phyloP scores from a whole-genome alignment of 2,329 filamentous ascomycete genomes.

The Chrysoporthe cubensis region DNA sequence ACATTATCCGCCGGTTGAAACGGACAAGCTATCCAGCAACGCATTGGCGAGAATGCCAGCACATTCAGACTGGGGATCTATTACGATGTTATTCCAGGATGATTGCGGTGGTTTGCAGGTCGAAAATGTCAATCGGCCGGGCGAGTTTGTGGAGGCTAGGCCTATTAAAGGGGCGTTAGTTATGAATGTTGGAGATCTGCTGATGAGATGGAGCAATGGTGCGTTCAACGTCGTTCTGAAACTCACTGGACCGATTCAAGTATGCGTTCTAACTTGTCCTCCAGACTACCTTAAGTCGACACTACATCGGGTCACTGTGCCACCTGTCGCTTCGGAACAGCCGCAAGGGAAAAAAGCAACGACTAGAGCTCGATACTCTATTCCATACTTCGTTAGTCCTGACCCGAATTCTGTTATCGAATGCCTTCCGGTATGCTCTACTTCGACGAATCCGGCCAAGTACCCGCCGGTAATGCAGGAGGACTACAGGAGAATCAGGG shows the following conservation, averaged over 20 bases:
- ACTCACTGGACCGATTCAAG: too few species aligned
- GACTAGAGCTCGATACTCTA: conserved; percentile 53
- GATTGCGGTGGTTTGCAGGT: conserved; percentile 49
- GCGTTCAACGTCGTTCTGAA: background rate
- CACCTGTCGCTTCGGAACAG: conserved; percentile 16
- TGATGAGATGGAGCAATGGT: conserved; percentile 31
- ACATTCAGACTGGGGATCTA: conserved; percentile 43
- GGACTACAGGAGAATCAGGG: conserved; percentile 27
- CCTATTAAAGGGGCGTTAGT: conserved; percentile 25
- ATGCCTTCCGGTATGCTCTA: conserved; percentile 51
- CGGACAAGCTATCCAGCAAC: conserved; percentile 35
- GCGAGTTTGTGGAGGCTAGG: conserved; percentile 27
- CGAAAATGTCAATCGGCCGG: conserved; percentile 20
- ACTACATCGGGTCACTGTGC: conserved; percentile 25
- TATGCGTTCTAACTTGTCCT: too few species aligned
- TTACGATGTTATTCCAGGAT: conserved; percentile 53
- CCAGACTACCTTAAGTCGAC: conserved; percentile 28
- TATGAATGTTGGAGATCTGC: conserved; percentile 28
- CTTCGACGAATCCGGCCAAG: conserved; percentile 46
- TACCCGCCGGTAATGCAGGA: conserved; percentile 45
- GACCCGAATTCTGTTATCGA: conserved; percentile 54
- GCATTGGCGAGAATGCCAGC: conserved; percentile 35
- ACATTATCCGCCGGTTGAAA: conserved; percentile 50
- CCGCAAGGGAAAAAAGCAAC: conserved; percentile 42
- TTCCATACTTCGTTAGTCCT: conserved; percentile 61